Evolutionary conservation across 2,329 filamentous ascomycete species (phyloP), one percentile per base, ranked within the genome.

Genomic region (Neofusicoccum kwambonambiense): DNA sequence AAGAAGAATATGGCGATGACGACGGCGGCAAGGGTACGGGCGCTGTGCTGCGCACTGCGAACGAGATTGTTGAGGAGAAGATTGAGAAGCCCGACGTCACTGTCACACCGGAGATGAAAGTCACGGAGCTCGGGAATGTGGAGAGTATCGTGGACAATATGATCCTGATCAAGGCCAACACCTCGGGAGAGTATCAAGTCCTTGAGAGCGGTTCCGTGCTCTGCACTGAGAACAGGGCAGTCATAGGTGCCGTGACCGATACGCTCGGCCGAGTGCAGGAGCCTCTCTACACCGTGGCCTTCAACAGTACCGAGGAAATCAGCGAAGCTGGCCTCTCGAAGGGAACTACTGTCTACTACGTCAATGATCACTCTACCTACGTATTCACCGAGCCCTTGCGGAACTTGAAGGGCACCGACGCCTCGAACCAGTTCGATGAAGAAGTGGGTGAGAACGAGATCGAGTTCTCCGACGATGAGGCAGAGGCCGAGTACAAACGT

Each of bases 381-480:
- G 92, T 97, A 64, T 95, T 97, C 73, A 97, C 94, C 0, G 86
- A 95, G 75, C 87, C 89, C 6, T 81, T 98, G 65, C 90, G 90
- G 76, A 85, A 83, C 61, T 75, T 90, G 72, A 98, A 96, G 79
- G 92, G 93, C 66, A 95, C 92, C 9, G 95, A 99, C 77, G 94
- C 95, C 8, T 96, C 92, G 60, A 98, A 98, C 74, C 84, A 97
- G 63, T 90, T 97, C 76, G 95, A 98, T 70, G 95, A 99, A 76
- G 94, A 98, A 79, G 85, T 93, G 7, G 88, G 81, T 15, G 89
- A 90, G 37, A 91, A 96, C 42, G 94, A 98, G 75, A 86, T 92
- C 70, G 95, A 98, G 74, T 98, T 98, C 76, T 97, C 94, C 0
- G 95, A 99, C 70, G 95, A 99, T 72, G 95, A 99, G 78, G 90